Percentiles rank a stretch among this genome's conserved stretches.
Evolutionary conservation across 257 asterid species (phyloP).

Genomic region (Verbena officinalis): DNA sequence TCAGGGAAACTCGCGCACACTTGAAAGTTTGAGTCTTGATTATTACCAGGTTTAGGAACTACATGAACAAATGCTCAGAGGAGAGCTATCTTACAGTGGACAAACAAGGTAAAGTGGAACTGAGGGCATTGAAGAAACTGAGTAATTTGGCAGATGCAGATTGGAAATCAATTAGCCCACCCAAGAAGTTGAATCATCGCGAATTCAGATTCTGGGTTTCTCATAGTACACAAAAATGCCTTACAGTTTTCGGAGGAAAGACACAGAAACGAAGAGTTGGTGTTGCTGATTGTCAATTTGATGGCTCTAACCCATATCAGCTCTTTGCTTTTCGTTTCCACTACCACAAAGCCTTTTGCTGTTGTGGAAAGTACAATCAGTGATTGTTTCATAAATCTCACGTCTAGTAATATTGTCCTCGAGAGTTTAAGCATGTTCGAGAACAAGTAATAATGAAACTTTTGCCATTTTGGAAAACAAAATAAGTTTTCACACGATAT

Average conservation of each 20-base stretch:
- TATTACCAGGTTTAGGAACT: constrained; percentile 60
- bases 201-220: constrained; percentile 68
- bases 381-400: constrained; percentile 19
- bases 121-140: constrained; percentile 44
- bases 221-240: constrained; percentile 56
- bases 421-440: no score
- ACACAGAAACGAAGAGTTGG: constrained; percentile 45
- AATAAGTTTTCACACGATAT: no score
- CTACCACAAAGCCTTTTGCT: constrained; percentile 64
- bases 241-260: constrained; percentile 47
- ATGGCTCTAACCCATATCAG: constrained; percentile 58
- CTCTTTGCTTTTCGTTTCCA: constrained; percentile 73
- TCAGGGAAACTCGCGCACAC: no score
- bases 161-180: constrained; percentile 70
- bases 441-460: constrained; percentile 15
- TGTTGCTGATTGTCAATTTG: constrained; percentile 55
- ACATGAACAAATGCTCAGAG: constrained; percentile 68
- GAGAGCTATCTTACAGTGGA: constrained; percentile 60
- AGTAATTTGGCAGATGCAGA: constrained; percentile 56
- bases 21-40: no score
- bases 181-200: constrained; percentile 55
- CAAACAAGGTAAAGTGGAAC: constrained; percentile 60
- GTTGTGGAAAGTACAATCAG: constrained; percentile 57
- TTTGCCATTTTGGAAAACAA: constrained; percentile 8
- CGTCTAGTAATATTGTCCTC: not conserved